These are phyloP conservation scores for Pythium vanterpoolii DNA, from an alignment of 352 stramenopile species.

Conservation along the genomic window DNA sequence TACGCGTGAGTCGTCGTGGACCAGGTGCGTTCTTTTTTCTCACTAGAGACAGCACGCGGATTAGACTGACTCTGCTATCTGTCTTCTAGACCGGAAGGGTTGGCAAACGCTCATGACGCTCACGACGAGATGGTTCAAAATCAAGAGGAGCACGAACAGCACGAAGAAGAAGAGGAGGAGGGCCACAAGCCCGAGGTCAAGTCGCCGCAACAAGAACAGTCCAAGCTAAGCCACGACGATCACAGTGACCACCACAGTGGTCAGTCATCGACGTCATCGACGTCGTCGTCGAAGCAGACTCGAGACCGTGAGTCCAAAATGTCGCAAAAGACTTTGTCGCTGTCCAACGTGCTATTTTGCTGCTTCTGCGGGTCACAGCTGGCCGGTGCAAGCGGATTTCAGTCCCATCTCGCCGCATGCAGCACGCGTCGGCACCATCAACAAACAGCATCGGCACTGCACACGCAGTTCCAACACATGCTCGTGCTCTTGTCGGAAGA, in stretches of 20 bases:
- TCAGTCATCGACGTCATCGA: constrained; percentile 20
- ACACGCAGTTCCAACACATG: constrained; percentile 60
- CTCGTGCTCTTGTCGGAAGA: constrained; percentile 67
- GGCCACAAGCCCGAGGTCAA: not conserved
- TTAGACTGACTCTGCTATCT: not conserved
- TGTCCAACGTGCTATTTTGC: constrained; percentile 55
- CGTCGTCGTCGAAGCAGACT: constrained; percentile 6
- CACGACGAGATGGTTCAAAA: not conserved
- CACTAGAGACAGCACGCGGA: not conserved
- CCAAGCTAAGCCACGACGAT: not conserved
- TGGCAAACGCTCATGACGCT: not conserved
- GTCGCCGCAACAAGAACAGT: not conserved
- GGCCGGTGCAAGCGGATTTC: constrained; percentile 29
- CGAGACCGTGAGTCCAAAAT: not conserved
- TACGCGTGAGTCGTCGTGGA: constrained; percentile 84
- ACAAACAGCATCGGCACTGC: constrained; percentile 47
- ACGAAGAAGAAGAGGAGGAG: not conserved
- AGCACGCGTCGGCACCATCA: constrained; percentile 53
- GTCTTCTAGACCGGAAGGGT: constrained; percentile 1
- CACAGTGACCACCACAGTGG: not conserved
- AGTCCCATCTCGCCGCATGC: constrained; percentile 49
- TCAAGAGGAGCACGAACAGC: not conserved
- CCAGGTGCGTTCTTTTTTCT: constrained; percentile 52
- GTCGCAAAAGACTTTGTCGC: not conserved
- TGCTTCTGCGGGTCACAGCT: constrained; percentile 65